phyloP scores from a whole-genome alignment of 2,329 filamentous ascomycete genomes.

The Colletotrichum camelliae region DNA sequence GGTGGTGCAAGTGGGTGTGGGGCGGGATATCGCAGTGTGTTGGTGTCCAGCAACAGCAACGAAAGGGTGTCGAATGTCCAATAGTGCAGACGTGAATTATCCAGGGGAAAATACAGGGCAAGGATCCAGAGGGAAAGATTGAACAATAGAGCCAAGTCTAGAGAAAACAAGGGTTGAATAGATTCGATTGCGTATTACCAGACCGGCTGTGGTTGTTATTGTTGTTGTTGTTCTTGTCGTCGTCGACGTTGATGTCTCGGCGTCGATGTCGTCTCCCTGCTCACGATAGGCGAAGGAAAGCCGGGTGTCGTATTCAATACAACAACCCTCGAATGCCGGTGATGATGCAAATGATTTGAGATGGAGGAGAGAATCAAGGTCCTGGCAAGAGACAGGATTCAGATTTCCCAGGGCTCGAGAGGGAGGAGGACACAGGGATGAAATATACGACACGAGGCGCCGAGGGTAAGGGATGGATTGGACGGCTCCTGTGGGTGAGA shows the following conservation, averaged over 20 bases:
- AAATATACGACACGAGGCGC: conserved; percentile 14
- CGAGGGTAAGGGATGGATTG: conserved; percentile 10
- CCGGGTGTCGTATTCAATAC: conserved; percentile 17
- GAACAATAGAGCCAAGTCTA: background rate
- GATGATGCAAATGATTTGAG: conserved; percentile 11
- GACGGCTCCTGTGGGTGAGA: background rate
- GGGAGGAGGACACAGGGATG: conserved; percentile 19
- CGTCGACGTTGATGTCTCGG: background rate
- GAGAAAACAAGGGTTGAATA: background rate
- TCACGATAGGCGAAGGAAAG: background rate
- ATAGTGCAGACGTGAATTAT: background rate
- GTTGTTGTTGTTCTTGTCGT: background rate
- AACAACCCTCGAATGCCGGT: conserved; percentile 12
- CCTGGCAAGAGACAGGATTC: background rate
- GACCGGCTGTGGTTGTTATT: conserved; percentile 8
- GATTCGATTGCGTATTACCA: conserved; percentile 3
- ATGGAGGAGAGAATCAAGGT: background rate
- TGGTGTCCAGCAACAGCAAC: background rate
- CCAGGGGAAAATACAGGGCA: background rate
- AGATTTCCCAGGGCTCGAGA: background rate
- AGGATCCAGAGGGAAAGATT: background rate
- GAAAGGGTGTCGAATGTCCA: background rate
- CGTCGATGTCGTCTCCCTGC: background rate
- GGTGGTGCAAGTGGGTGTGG: background rate
- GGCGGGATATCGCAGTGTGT: background rate